A percentile compares a stretch with the other conserved stretches of the same genome.
Evolutionary conservation across 2,329 filamentous ascomycete genomes (phyloP).

Genomic region (Claviceps sp.): DNA sequence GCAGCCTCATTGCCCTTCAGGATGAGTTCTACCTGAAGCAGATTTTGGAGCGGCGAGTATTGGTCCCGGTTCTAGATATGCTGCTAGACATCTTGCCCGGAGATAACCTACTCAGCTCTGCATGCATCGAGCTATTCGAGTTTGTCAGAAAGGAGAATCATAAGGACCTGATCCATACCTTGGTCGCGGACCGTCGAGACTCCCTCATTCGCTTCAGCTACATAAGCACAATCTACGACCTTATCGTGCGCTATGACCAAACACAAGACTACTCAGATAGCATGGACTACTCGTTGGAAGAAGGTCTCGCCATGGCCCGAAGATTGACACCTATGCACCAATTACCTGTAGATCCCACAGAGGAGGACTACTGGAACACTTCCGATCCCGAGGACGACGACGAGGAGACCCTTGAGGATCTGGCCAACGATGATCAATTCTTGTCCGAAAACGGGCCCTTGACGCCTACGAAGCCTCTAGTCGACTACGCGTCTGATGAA

Average conservation of each 20-base stretch:
- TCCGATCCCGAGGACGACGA: constrained; percentile 77
- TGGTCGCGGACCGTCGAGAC: constrained; percentile 74
- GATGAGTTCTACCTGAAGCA: constrained; percentile 87
- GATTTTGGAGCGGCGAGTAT: constrained; percentile 65
- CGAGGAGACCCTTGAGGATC: constrained; percentile 19
- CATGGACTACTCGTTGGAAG: constrained; percentile 60
- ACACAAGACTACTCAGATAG: constrained; percentile 53
- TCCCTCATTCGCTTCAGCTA: constrained; percentile 64
- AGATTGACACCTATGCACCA: constrained; percentile 41
- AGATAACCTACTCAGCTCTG: constrained; percentile 88
- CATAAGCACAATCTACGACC: constrained; percentile 68
- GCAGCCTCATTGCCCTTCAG: constrained; percentile 68
- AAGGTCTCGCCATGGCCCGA: constrained; percentile 43
- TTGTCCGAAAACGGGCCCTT: constrained; percentile 44
- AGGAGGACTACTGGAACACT: constrained; percentile 89
- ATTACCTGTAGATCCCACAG: constrained; percentile 55
- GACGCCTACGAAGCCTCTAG: constrained; percentile 57
- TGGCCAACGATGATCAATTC: constrained; percentile 16
- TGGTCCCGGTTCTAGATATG: constrained; percentile 75
- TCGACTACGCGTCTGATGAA: constrained; percentile 89
- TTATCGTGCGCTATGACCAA: constrained; percentile 69
- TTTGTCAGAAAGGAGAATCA: constrained; percentile 72
- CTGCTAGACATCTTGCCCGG: constrained; percentile 75
- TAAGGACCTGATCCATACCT: constrained; percentile 67
- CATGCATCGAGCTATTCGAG: constrained; percentile 87